Base-by-base conservation (phyloP, 768 basidiomycete species). In the Trametopsis cervina region DNA sequence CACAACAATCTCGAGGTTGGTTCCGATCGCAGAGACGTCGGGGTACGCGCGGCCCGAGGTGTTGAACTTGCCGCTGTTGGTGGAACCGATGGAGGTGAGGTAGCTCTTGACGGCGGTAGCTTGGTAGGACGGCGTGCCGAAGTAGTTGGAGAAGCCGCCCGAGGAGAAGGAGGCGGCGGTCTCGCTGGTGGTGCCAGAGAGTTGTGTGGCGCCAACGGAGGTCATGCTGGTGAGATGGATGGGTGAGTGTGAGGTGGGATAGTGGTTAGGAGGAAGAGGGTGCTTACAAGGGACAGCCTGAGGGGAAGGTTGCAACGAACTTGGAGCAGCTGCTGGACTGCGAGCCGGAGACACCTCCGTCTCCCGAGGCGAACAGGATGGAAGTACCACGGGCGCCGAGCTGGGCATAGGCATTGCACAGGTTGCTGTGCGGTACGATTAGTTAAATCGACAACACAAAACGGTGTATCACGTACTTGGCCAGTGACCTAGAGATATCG, bases 301-400 rank as follows among this genome's bases (percentile, higher is more conserved):
- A 60, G 25, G 85, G 86, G 68, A 88, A 89, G 5, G 49, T 56
- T 6, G 69, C 63, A 6, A 68, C 54, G 64, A 88, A 88, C 21
- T 60, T 58, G 11, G 74, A 73, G 29, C 50, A 61, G 53, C 76
- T 78, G 9, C 4, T 44, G 46, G 25, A 55, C 57, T 71, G 63
- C 17, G 78, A 77, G 13, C 67, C 77, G 17, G 80, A 76, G 27
- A 84, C 72, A 20, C 86, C 86, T n/a, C 60, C 60, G 49, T 88
- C 84, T 15, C 85, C 84, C n/a, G 81, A 82, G 3, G 79, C 69
- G 60, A 84, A 85, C 33, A 81, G 58, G 13, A 88, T 42, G 7
- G 84, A 80, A 12, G 78, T 67, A 7, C 86, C 86, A 3, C 83
- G 76, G 40, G 70, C 76, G 46, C 84, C 83, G 73, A 89, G 75